Conservation (phyloP, 83 land plant species). For the Thuja plicata region DNA sequence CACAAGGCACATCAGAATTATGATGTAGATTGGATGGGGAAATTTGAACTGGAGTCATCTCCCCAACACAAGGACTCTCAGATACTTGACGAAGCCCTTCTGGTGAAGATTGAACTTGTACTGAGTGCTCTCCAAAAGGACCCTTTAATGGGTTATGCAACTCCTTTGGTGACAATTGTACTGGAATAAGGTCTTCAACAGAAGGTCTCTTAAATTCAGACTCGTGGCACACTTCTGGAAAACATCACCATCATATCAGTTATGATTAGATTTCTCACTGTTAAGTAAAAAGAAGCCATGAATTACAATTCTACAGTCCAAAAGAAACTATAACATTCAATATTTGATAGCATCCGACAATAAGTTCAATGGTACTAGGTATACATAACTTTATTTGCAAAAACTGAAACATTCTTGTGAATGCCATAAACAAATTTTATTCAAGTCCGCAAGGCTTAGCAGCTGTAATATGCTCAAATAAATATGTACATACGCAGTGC, state of each 20-base stretch:
- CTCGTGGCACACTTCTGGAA: neutral
- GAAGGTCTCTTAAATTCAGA: slow-evolving; percentile 2
- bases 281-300: neutral
- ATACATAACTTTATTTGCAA: neutral
- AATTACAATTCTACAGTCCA: neutral
- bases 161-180: neutral
- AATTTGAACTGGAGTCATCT: slow-evolving; percentile 8
- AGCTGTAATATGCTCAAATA: neutral
- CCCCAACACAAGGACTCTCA: neutral
- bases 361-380: neutral
- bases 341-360: neutral
- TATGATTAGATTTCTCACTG: neutral
- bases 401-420: neutral
- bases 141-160: neutral
- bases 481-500: neutral
- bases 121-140: neutral
- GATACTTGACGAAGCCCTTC: neutral
- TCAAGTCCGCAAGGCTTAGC: neutral
- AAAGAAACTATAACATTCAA: neutral
- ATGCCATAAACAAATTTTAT: neutral
- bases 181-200: slow-evolving; percentile 15
- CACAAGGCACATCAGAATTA: neutral
- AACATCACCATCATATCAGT: neutral
- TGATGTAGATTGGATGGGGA: neutral
- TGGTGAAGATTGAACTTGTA: neutral